phyloP scores from a whole-genome alignment of 352 stramenopile species.

The Pilasporangium apinafurcum region DNA sequence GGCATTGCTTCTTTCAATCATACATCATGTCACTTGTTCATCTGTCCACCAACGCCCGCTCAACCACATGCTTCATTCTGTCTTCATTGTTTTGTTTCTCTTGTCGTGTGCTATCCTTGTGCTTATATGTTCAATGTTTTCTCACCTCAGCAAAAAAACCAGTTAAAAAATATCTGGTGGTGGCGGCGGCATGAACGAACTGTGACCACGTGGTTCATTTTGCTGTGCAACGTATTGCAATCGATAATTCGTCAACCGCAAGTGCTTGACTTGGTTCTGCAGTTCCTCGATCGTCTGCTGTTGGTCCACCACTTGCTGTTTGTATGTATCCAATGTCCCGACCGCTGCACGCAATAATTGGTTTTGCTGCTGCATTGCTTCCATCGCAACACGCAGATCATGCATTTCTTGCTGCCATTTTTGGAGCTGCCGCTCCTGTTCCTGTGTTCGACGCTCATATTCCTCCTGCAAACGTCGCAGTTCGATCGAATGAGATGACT shows the following conservation, averaged over 20 bases:
- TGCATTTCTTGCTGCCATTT: constrained; percentile 45
- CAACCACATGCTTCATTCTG: not conserved
- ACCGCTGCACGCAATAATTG: constrained; percentile 34
- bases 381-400: constrained; percentile 31
- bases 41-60: too few relatives aligned
- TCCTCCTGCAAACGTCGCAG: constrained; percentile 42
- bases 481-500: constrained; percentile 19
- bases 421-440: constrained; percentile 42
- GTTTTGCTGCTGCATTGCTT: constrained; percentile 51
- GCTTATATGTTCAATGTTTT: too few relatives aligned
- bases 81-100: not conserved
- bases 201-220: constrained; percentile 35
- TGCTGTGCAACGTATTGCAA: constrained; percentile 74
- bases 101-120: not conserved
- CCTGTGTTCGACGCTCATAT: constrained; percentile 26
- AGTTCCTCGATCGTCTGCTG: constrained; percentile 62
- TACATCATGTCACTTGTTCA: too few relatives aligned
- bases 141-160: too few relatives aligned
- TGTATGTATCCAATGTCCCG: constrained; percentile 30
- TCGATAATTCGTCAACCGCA: constrained; percentile 60
- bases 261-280: constrained; percentile 61
- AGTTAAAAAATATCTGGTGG: constrained; percentile 77
- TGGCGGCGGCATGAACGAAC: constrained; percentile 41
- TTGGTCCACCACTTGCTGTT: constrained; percentile 44
- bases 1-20: too few relatives aligned